Evolutionary conservation across 345 rosid species (phyloP).

Genomic region (Syzygium aqueum): DNA sequence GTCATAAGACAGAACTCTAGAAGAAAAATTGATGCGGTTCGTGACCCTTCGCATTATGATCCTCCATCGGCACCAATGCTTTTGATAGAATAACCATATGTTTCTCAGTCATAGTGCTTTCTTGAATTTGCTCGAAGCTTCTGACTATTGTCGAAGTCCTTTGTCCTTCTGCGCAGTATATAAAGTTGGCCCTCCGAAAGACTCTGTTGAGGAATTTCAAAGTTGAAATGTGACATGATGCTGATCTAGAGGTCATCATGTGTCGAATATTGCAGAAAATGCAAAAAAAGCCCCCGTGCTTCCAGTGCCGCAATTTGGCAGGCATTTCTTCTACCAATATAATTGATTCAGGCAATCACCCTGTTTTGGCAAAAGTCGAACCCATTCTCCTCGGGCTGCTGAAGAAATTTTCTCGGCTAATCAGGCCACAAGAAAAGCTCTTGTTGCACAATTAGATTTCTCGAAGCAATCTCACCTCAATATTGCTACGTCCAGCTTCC

Average conservation of each 20-base stretch:
- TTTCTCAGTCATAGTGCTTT: not conserved
- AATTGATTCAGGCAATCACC: not conserved
- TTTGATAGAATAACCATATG: not conserved
- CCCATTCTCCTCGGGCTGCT: not conserved
- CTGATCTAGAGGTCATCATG: not conserved
- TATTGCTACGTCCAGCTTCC: constrained; percentile 47
- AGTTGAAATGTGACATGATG: not conserved
- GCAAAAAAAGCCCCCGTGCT: not conserved
- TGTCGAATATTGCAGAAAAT: not conserved
- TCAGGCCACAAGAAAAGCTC: not conserved
- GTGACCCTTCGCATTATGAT: not conserved
- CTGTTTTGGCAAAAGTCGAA: not conserved
- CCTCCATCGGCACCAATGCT: not conserved
- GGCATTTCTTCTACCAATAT: not conserved
- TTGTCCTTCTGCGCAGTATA: not conserved
- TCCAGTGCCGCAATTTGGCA: not conserved
- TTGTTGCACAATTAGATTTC: not conserved
- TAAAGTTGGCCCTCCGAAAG: not conserved
- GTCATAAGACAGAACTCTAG: not conserved
- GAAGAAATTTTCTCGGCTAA: not conserved
- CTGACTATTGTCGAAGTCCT: not conserved
- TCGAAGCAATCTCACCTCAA: constrained; percentile 5
- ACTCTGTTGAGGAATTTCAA: not conserved
- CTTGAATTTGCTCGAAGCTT: not conserved
- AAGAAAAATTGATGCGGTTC: not conserved